A percentile compares a stretch with the other conserved stretches of the same genome.
phyloP scores from a whole-genome alignment of 2,329 filamentous ascomycete genomes.

The Arthrobotrys megalospora region DNA sequence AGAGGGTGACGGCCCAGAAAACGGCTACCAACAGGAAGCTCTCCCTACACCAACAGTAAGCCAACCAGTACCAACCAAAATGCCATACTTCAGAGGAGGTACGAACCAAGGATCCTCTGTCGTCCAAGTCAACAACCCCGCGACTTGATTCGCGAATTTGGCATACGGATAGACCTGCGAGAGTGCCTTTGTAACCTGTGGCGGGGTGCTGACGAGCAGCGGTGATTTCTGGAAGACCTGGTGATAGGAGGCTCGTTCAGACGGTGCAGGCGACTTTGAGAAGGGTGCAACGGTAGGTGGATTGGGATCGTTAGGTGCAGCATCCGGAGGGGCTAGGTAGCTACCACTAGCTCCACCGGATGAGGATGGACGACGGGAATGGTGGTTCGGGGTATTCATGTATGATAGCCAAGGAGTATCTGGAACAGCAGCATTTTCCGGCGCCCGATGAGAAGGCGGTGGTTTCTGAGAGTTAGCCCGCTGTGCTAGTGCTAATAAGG shows the following conservation, averaged over 20 bases:
- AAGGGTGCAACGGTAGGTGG: constrained; percentile 89
- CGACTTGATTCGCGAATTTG: constrained; percentile 86
- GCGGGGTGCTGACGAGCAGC: constrained; percentile 90
- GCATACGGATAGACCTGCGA: constrained; percentile 97
- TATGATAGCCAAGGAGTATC: constrained; percentile 60
- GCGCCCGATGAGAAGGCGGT: constrained; percentile 12
- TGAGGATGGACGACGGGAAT: constrained; percentile 38
- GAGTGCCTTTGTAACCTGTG: constrained; percentile 91
- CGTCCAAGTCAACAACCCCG: constrained; percentile 92
- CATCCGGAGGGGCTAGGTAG: constrained; percentile 49
- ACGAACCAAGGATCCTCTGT: constrained; percentile 84
- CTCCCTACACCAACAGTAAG: constrained; percentile 69
- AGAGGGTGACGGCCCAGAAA: constrained; percentile 90
- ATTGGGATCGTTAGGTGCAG: constrained; percentile 66
- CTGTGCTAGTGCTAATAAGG: constrained; percentile 32
- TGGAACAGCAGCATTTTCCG: constrained; percentile 47
- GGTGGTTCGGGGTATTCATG: constrained; percentile 52
- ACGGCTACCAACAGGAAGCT: constrained; percentile 88
- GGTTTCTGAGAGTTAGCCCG: constrained; percentile 31
- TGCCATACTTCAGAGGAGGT: background rate
- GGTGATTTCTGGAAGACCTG: constrained; percentile 94
- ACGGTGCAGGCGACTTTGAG: constrained; percentile 80
- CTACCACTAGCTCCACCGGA: constrained; percentile 44
- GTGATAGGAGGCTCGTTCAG: constrained; percentile 89
- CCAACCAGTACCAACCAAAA: background rate